These are phyloP conservation scores for Rosa hybrid DNA, from an alignment of 331 rosid genomes.

Conservation along the genomic window DNA sequence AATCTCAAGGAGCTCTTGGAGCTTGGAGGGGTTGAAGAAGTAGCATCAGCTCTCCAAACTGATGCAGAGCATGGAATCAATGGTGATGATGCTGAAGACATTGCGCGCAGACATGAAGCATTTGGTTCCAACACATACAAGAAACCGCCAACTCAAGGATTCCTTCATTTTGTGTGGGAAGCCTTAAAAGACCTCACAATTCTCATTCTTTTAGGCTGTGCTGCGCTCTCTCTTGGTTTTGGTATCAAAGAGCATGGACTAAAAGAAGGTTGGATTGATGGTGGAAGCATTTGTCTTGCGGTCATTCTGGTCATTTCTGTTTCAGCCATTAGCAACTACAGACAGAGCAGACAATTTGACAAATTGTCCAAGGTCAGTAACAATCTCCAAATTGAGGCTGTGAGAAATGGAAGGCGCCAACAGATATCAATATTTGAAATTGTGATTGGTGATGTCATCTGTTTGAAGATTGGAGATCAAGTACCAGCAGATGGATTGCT, in stretches of 20 bases:
- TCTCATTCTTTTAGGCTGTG: constrained; percentile 33
- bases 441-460: constrained; percentile 42
- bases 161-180: constrained; percentile 30
- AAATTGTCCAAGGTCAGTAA: too few relatives aligned
- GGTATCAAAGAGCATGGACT: constrained; percentile 41
- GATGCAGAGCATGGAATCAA: constrained; percentile 12
- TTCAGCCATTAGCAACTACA: constrained; percentile 17
- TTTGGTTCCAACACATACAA: constrained; percentile 36
- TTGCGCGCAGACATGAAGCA: not conserved
- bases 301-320: constrained; percentile 32
- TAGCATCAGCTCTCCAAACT: constrained; percentile 8
- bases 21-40: constrained; percentile 14
- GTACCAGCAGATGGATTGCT: constrained; percentile 43
- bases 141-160: constrained; percentile 20
- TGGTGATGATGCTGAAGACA: not conserved
- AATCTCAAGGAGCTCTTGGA: not conserved
- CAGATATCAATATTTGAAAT: constrained; percentile 22
- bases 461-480: constrained; percentile 37
- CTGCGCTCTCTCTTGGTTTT: constrained; percentile 38
- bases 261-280: constrained; percentile 41
- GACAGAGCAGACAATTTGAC: too few relatives aligned
- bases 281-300: constrained; percentile 40
- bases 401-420: constrained; percentile 27
- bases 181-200: constrained; percentile 34
- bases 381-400: constrained; percentile 31